Base-by-base conservation (phyloP, 345 rosid genomes). In the Odontarrhena argentea region DNA sequence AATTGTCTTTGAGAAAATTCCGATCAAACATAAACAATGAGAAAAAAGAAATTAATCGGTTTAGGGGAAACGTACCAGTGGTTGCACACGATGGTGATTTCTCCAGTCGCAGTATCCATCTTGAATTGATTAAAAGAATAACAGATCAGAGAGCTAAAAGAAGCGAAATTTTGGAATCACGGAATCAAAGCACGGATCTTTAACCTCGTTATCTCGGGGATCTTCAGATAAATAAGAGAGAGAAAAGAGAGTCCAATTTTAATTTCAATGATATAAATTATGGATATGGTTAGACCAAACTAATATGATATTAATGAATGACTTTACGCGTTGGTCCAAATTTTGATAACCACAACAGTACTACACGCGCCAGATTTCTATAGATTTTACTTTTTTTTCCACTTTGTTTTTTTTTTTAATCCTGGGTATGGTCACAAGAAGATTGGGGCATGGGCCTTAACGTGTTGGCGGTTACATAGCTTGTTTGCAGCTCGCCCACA, bases 31-130 rank as follows among this genome's bases (percentile, higher is more conserved):
- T 15, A 34, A 24, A 12, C 0, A 30, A n/a, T 5, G 32, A 45
- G 10, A 48, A 55, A 53, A 8, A 54, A 6, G 9, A 46, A 41
- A 41, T 13, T 30, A 18, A 13, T 9, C 1, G 36, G 36, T 32
- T 9, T n/a, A 12, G 2, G 10, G 55, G 57, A 2, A 47, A 74
- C 63, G 37, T 81, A 92, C 98, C 98, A 92, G 88, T 92, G 96
- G 76, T 57, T 69, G 84, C 98, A 92, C 8, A 84, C 73, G 69
- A 70, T 79, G 30, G 87, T 84, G 76, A 81, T 63, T 36, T 85
- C 96, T 71, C 83, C 96, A 7, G 86, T 58, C 59, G 79, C 80
- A 51, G 78, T 50, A 55, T 73, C 91, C 98, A 92, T 92, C 74
- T 61, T 74, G 66, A 56, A 18, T 24, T 10, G 46, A 70, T 3